Evolutionary conservation across 257 asterid species (phyloP).

Genomic region (Solanum appendiculatum): DNA sequence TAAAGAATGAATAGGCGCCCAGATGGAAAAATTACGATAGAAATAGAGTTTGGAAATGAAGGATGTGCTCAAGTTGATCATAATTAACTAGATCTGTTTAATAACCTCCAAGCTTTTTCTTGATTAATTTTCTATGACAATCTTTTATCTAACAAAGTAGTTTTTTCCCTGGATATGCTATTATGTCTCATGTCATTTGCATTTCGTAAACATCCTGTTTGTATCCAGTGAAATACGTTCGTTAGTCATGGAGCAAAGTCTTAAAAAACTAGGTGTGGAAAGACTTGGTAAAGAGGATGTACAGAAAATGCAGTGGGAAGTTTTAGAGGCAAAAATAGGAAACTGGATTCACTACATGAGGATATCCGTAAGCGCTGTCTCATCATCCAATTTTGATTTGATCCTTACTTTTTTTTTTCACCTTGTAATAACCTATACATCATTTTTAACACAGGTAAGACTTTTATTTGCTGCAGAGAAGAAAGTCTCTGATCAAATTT

Average conservation of each 20-base stretch:
- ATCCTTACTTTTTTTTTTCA: background rate
- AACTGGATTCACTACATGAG: slow-evolving; percentile 81
- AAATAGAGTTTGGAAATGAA: too few species aligned
- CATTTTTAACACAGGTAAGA: slow-evolving; percentile 46
- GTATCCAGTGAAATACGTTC: slow-evolving; percentile 65
- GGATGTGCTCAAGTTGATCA: background rate
- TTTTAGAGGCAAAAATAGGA: slow-evolving; percentile 83
- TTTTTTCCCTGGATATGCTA: background rate
- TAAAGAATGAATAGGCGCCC: too few species aligned
- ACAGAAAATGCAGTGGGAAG: slow-evolving; percentile 98
- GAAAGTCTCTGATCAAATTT: slow-evolving; percentile 69
- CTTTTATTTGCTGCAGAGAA: slow-evolving; percentile 79
- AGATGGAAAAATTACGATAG: too few species aligned
- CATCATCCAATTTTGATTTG: background rate
- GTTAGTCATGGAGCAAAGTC: slow-evolving; percentile 69
- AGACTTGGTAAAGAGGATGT: slow-evolving; percentile 91
- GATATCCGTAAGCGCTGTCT: slow-evolving; percentile 49
- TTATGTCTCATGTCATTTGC: background rate
- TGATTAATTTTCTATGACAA: background rate
- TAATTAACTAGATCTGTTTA: background rate
- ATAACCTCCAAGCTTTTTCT: background rate
- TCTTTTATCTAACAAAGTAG: background rate
- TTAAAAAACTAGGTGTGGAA: slow-evolving; percentile 83
- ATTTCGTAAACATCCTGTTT: background rate
- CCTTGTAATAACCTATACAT: background rate